Conservation (phyloP, 345 rosid species). For the Salix udensis region DNA sequence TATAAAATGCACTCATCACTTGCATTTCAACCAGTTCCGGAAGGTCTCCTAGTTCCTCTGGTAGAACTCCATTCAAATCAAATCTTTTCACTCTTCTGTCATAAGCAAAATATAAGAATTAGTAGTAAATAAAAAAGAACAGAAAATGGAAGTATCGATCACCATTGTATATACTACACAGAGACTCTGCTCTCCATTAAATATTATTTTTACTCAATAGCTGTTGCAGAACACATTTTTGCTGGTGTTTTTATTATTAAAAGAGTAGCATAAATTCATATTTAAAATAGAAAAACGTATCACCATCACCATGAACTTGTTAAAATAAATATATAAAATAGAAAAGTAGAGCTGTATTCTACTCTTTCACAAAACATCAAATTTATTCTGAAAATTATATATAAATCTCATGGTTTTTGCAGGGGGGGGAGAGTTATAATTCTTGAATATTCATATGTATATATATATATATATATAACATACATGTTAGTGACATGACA, state of each 20-base stretch:
- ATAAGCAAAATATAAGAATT: background rate
- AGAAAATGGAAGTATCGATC: background rate
- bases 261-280: too few species aligned
- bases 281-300: too few species aligned
- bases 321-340: too few species aligned
- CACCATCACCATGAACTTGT: too few species aligned
- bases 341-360: too few species aligned
- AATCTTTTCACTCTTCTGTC: conserved; percentile 49
- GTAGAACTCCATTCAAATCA: conserved; percentile 55
- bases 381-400: background rate
- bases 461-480: background rate
- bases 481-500: conserved; percentile 70
- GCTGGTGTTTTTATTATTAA: too few species aligned
- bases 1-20: conserved; percentile 10
- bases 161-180: background rate
- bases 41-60: conserved; percentile 63
- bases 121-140: background rate
- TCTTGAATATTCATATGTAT: too few species aligned
- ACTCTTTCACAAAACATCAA: too few species aligned
- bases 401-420: background rate
- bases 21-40: conserved; percentile 50
- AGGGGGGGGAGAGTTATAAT: too few species aligned
- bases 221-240: too few species aligned
- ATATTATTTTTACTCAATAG: too few species aligned
- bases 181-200: too few species aligned